A percentile compares a stretch with the other conserved stretches of the same genome.
Conservation (phyloP, 768 basidiomycete genomes). For the Hygrophoropsis aurantiaca region DNA sequence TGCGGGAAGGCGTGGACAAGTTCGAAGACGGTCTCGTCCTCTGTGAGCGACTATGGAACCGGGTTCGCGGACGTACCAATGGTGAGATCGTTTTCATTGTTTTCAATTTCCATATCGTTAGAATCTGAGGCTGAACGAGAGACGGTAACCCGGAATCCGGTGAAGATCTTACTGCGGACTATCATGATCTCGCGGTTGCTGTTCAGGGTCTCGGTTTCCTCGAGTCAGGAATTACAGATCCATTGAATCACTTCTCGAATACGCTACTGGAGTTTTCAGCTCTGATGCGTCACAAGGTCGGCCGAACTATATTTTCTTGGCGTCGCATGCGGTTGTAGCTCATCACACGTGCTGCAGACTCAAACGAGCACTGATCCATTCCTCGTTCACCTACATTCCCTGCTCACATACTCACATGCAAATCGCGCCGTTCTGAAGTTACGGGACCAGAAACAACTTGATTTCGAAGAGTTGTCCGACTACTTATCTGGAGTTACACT, state of each 20-base stretch:
- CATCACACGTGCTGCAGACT: constrained; percentile 48
- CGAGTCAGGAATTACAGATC: constrained; percentile 98
- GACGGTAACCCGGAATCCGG: constrained; percentile 75
- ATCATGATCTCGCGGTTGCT: constrained; percentile 94
- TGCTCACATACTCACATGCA: constrained; percentile 90
- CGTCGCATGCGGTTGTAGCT: no score
- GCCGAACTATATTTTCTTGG: no score
- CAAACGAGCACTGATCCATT: constrained; percentile 92
- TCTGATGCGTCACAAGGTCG: constrained; percentile 77
- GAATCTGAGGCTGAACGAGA: constrained; percentile 79
- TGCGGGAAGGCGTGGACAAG: constrained; percentile 91
- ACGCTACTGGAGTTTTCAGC: constrained; percentile 95
- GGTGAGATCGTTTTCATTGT: constrained; percentile 58
- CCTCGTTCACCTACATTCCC: constrained; percentile 84
- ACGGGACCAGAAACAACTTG: constrained; percentile 97
- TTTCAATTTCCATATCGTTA: constrained; percentile 31
- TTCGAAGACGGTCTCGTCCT: constrained; percentile 90
- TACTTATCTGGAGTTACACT: constrained; percentile 91
- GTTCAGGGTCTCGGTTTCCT: constrained; percentile 97
- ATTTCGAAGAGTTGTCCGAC: constrained; percentile 95
- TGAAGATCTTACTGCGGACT: constrained; percentile 96
- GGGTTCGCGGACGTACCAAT: constrained; percentile 78
- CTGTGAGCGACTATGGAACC: constrained; percentile 79
- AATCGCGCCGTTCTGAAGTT: constrained; percentile 94
- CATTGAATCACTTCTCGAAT: constrained; percentile 94